These are phyloP conservation scores for Tuctoria greenei DNA, from an alignment of 176 grass and related monocot genomes.

Conservation along the genomic window DNA sequence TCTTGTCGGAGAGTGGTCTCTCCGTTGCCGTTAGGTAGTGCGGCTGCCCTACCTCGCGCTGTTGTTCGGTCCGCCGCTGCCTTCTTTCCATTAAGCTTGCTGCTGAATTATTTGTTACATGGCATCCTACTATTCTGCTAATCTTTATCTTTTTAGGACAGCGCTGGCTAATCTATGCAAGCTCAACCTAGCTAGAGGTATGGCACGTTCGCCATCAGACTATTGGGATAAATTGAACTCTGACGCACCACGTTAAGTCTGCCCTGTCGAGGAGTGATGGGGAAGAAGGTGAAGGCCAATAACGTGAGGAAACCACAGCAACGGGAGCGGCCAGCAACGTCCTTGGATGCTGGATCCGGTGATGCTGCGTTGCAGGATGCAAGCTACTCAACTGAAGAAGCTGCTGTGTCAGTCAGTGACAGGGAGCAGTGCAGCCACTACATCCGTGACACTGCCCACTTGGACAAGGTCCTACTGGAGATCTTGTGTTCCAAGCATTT, in stretches of 20 bases:
- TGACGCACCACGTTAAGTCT: neutral
- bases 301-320: neutral
- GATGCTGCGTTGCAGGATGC: conserved; percentile 34
- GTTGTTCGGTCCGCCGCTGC: neutral
- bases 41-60: neutral
- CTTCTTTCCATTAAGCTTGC: neutral
- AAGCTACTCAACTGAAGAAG: conserved; percentile 31
- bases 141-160: neutral
- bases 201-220: neutral
- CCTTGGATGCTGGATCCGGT: conserved; percentile 42
- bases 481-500: conserved; percentile 56
- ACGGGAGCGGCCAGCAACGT: neutral
- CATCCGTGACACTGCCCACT: conserved; percentile 20
- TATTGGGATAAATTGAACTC: neutral
- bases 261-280: neutral
- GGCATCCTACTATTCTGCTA: neutral
- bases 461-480: conserved; percentile 64
- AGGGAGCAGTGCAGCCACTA: conserved; percentile 70
- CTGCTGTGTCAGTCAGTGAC: conserved; percentile 34
- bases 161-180: neutral
- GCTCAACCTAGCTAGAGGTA: neutral
- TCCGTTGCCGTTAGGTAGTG: neutral
- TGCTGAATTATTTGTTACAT: neutral
- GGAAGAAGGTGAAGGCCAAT: neutral
- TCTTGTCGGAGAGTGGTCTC: neutral